Conservation (phyloP, 2,329 filamentous ascomycete species). For the Plenodomus biglobosus region DNA sequence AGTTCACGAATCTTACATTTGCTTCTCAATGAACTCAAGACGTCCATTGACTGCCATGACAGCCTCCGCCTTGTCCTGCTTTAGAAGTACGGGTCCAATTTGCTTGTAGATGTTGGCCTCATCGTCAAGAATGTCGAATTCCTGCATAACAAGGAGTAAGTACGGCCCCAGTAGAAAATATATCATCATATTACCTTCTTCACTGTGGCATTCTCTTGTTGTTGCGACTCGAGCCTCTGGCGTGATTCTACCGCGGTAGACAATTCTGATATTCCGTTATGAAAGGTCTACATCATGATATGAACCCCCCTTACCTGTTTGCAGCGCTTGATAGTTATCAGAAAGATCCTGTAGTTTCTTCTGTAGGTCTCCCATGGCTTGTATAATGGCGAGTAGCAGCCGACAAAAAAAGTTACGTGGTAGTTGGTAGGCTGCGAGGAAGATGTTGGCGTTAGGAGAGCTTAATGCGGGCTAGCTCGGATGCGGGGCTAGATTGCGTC, state of each 20-base stretch:
- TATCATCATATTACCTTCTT: slow-evolving; percentile 63
- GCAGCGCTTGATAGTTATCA: slow-evolving; percentile 83
- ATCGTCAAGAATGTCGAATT: slow-evolving; percentile 77
- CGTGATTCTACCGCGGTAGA: slow-evolving; percentile 73
- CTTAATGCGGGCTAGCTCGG: slow-evolving; percentile 27
- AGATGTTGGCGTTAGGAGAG: slow-evolving; percentile 11
- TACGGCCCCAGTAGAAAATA: not conserved
- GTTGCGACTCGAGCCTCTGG: slow-evolving; percentile 91
- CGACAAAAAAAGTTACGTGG: slow-evolving; percentile 17
- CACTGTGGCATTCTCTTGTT: slow-evolving; percentile 87
- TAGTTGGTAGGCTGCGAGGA: slow-evolving; percentile 20
- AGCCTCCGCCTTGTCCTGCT: slow-evolving; percentile 91
- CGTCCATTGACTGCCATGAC: slow-evolving; percentile 87
- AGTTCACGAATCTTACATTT: slow-evolving; percentile 67
- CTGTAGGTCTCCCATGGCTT: slow-evolving; percentile 60
- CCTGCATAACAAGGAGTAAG: slow-evolving; percentile 52
- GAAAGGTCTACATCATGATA: not conserved
- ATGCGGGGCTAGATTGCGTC: slow-evolving; percentile 20
- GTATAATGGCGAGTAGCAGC: slow-evolving; percentile 31
- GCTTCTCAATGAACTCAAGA: slow-evolving; percentile 87
- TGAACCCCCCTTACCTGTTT: slow-evolving; percentile 66
- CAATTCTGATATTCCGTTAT: slow-evolving; percentile 63
- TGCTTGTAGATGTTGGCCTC: slow-evolving; percentile 95
- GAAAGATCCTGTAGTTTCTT: slow-evolving; percentile 78
- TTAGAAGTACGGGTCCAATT: slow-evolving; percentile 86